Evolutionary conservation across 1,284 basidiomycete species (phyloP).

Genomic region (Irpex sp.): DNA sequence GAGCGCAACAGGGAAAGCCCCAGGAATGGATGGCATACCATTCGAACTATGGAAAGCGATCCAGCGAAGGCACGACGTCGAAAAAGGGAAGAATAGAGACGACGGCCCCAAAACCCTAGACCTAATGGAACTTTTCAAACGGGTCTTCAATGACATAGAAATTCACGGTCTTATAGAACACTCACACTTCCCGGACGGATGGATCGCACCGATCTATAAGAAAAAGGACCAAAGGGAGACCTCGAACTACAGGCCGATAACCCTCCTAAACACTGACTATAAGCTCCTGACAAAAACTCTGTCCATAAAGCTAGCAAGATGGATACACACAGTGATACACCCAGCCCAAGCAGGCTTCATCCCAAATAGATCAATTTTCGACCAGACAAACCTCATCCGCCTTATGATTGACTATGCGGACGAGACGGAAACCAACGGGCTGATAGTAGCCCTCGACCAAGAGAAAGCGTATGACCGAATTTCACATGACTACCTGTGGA

Average conservation of each 20-base stretch:
- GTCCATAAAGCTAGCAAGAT: slow-evolving; percentile 14
- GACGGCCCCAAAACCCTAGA: too few relatives aligned
- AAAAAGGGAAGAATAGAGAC: too few relatives aligned
- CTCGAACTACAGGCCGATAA: slow-evolving; percentile 31
- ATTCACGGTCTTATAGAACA: too few relatives aligned
- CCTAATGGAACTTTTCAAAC: too few relatives aligned
- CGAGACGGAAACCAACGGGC: slow-evolving; percentile 19
- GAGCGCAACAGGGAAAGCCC: slow-evolving; percentile 6
- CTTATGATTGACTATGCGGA: slow-evolving; percentile 24
- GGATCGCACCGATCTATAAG: slow-evolving; percentile 34
- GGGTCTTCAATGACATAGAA: too few relatives aligned
- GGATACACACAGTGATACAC: slow-evolving; percentile 18
- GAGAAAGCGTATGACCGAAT: slow-evolving; percentile 33
- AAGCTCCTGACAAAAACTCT: slow-evolving; percentile 23
- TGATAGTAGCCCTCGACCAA: slow-evolving; percentile 28
- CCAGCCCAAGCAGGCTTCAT: slow-evolving; percentile 28
- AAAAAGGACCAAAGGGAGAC: slow-evolving; percentile 23
- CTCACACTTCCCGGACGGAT: slow-evolving; percentile 24
- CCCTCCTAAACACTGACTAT: slow-evolving; percentile 30
- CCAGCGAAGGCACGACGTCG: not conserved
- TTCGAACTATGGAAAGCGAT: slow-evolving; percentile 22
- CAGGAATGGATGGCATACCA: slow-evolving; percentile 18
- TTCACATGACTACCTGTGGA: slow-evolving; percentile 28
- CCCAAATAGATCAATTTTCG: slow-evolving; percentile 19
- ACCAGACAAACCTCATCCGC: slow-evolving; percentile 21